Percentiles rank a stretch among this genome's conserved stretches.
These are phyloP conservation scores for Coemansia sp. DNA, from an alignment of 192 early-diverging fungal species.

Conservation along the genomic window DNA sequence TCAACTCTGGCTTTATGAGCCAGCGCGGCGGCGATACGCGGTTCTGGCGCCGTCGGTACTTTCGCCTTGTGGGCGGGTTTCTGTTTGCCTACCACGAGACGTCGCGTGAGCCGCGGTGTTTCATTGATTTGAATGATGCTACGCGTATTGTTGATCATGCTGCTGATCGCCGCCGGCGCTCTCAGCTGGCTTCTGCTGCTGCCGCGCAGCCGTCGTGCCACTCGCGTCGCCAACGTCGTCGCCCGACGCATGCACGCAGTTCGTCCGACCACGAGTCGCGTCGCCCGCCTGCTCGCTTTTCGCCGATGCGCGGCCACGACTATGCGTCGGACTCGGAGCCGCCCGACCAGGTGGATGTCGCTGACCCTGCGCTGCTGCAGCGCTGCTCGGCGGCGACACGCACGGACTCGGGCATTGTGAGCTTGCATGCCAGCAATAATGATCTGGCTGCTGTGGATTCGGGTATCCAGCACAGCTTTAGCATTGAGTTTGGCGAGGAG, in stretches of 20 bases:
- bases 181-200: no score
- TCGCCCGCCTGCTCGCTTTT: conserved; percentile 6
- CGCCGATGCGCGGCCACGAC: conserved; percentile 21
- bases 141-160: conserved; percentile 46
- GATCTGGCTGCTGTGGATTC: conserved; percentile 23
- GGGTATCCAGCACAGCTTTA: conserved; percentile 57
- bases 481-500: conserved; percentile 53
- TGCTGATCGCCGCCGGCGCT: background rate
- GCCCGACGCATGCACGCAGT: conserved; percentile 50
- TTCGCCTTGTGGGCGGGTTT: conserved; percentile 54
- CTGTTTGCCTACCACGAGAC: conserved; percentile 60
- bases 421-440: conserved; percentile 9
- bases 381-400: background rate
- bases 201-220: background rate
- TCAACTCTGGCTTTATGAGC: conserved; percentile 57
- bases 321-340: conserved; percentile 58
- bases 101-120: conserved; percentile 47
- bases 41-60: conserved; percentile 61
- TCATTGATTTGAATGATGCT: conserved; percentile 57
- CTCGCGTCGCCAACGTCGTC: conserved; percentile 8
- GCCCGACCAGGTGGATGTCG: conserved; percentile 39
- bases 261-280: conserved; percentile 50
- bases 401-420: conserved; percentile 47
- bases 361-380: conserved; percentile 39
- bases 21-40: conserved; percentile 58